phyloP scores from a whole-genome alignment of 2,329 filamentous ascomycete genomes.

The Clathrospora elynae region DNA sequence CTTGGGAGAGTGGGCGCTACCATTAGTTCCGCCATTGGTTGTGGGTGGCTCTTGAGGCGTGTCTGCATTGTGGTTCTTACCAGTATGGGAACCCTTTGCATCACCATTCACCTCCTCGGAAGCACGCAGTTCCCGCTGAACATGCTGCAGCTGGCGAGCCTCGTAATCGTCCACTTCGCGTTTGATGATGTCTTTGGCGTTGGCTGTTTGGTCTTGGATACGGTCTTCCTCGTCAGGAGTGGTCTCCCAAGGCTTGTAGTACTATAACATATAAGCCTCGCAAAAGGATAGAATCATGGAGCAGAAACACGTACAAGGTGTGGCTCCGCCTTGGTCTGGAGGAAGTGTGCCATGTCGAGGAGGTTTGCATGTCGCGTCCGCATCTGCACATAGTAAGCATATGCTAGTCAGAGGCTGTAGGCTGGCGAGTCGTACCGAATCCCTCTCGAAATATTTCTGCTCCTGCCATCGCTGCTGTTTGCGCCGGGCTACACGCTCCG shows the following conservation, averaged over 20 bases:
- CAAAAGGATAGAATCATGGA: neutral
- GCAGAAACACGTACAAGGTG: constrained; percentile 65
- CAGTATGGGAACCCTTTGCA: constrained; percentile 23
- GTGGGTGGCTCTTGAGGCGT: constrained; percentile 19
- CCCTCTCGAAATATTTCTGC: constrained; percentile 75
- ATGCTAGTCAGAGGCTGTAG: neutral
- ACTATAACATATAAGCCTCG: constrained; percentile 58
- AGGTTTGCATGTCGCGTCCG: constrained; percentile 73
- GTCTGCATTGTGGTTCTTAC: constrained; percentile 36
- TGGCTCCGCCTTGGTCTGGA: constrained; percentile 74
- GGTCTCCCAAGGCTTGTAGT: constrained; percentile 83
- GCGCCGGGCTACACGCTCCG: constrained; percentile 68
- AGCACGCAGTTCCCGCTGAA: constrained; percentile 26
- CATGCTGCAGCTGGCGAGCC: constrained; percentile 42
- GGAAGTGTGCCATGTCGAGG: constrained; percentile 71
- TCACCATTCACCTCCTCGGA: constrained; percentile 21
- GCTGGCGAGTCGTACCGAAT: constrained; percentile 64
- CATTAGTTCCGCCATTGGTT: constrained; percentile 36
- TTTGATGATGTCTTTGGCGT: constrained; percentile 66
- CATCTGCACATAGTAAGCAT: constrained; percentile 62
- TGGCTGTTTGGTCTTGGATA: constrained; percentile 72
- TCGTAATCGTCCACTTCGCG: constrained; percentile 69
- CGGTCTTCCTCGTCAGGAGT: constrained; percentile 69
- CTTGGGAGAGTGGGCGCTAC: constrained; percentile 24
- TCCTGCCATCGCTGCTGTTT: constrained; percentile 66